These are phyloP conservation scores for Heterobasidion irregulare DNA, from an alignment of 1,284 basidiomycete genomes.

Conservation along the genomic window DNA sequence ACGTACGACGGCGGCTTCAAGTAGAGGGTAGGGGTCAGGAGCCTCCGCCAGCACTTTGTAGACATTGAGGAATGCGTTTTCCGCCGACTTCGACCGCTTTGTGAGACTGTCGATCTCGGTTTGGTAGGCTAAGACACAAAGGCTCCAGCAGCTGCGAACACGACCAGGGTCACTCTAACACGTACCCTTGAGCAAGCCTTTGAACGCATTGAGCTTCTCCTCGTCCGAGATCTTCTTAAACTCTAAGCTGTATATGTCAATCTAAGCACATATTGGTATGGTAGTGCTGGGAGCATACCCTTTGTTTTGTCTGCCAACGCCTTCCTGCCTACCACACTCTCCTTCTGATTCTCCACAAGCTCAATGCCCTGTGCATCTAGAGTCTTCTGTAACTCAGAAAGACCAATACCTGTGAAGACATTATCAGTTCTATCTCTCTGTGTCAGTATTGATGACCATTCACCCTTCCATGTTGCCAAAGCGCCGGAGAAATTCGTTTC, in stretches of 20 bases:
- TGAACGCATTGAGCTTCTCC: conserved; percentile 81
- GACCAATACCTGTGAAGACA: conserved; percentile 62
- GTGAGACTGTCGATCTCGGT: conserved; percentile 94
- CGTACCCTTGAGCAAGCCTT: conserved; percentile 78
- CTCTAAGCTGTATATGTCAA: conserved; percentile 39
- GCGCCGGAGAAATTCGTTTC: conserved; percentile 76
- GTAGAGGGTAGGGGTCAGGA: conserved; percentile 92
- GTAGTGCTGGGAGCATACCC: conserved; percentile 37
- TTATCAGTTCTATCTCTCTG: background rate
- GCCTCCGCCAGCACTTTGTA: conserved; percentile 93
- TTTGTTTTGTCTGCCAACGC: conserved; percentile 89
- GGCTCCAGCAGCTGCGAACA: background rate
- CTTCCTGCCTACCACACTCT: conserved; percentile 89
- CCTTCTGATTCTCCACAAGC: conserved; percentile 96
- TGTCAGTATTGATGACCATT: conserved; percentile 9
- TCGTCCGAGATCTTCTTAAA: conserved; percentile 89
- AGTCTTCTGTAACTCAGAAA: conserved; percentile 86
- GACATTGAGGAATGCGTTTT: conserved; percentile 89
- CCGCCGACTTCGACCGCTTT: conserved; percentile 83
- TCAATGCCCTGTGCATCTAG: conserved; percentile 88
- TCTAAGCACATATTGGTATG: background rate
- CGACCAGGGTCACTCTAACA: background rate
- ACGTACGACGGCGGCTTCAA: conserved; percentile 86
- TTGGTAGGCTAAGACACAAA: conserved; percentile 69
- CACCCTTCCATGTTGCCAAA: conserved; percentile 82